phyloP scores from a whole-genome alignment of 2,329 filamentous ascomycete species.

The Cladosporium velox region DNA sequence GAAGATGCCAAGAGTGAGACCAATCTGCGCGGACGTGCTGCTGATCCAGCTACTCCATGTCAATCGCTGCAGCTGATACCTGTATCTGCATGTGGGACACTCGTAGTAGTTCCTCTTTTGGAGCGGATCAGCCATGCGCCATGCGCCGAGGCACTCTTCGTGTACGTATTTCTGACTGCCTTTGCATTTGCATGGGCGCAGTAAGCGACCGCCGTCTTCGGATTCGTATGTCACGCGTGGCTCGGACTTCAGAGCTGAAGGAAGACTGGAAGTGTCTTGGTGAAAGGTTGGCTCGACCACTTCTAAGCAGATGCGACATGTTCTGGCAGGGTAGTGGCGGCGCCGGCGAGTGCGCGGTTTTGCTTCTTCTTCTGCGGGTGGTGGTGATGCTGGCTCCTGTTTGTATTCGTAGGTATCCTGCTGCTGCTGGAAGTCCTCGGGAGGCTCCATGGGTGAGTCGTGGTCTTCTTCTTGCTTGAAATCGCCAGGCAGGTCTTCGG shows the following conservation, averaged over 20 bases:
- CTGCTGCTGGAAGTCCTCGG: constrained; percentile 15
- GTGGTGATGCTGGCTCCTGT: constrained; percentile 15
- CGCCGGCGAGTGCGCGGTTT: constrained; percentile 31
- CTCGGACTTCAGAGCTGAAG: constrained; percentile 57
- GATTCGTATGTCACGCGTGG: constrained; percentile 71
- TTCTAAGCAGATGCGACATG: constrained; percentile 89
- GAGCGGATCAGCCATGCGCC: constrained; percentile 73
- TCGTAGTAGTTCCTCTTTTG: constrained; percentile 75
- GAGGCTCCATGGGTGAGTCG: constrained; percentile 20
- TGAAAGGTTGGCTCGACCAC: constrained; percentile 61
- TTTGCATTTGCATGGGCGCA: constrained; percentile 91
- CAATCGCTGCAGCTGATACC: constrained; percentile 76
- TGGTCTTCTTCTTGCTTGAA: constrained; percentile 31
- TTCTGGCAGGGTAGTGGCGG: constrained; percentile 67
- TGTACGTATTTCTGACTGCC: constrained; percentile 93
- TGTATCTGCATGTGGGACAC: constrained; percentile 84
- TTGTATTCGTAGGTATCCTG: constrained; percentile 22
- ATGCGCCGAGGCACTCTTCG: constrained; percentile 81
- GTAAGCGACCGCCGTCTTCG: constrained; percentile 69
- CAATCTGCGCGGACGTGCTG: constrained; percentile 62
- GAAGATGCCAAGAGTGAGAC: constrained; percentile 72
- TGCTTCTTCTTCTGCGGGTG: constrained; percentile 23
- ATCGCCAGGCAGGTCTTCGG: constrained; percentile 45
- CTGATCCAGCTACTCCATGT: constrained; percentile 67
- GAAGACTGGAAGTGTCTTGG: constrained; percentile 48